A percentile compares a stretch with the other conserved stretches of the same genome.
Conservation (phyloP, 2,329 filamentous ascomycete species). For the Mycosphaerelloides madeirae region DNA sequence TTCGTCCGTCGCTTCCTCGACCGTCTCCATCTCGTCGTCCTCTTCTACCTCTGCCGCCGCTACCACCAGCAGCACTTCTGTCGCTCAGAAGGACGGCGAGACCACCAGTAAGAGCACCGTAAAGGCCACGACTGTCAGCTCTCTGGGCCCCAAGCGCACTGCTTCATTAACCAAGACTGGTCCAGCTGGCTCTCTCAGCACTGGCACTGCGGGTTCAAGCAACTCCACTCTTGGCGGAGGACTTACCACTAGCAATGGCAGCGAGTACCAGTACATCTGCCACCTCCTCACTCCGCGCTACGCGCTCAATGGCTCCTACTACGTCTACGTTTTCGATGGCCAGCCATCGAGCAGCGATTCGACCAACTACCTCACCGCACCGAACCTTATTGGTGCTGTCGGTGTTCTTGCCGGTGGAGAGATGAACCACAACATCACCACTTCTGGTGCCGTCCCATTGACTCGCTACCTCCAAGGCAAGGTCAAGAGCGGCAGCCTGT, state of each 20-base stretch:
- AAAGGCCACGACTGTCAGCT: no score
- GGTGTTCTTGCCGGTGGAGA: conserved; percentile 39
- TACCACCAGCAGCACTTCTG: background rate
- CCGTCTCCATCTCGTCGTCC: background rate
- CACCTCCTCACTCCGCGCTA: conserved; percentile 60
- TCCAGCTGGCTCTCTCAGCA: conserved; percentile 2
- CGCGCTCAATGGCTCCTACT: conserved; percentile 57
- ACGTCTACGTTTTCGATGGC: conserved; percentile 64
- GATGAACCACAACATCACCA: conserved; percentile 25
- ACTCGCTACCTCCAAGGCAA: conserved; percentile 38
- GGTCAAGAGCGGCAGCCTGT: conserved; percentile 30
- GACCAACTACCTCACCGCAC: conserved; percentile 47
- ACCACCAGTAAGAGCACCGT: background rate
- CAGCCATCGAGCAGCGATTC: conserved; percentile 39
- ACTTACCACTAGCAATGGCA: conserved; percentile 34
- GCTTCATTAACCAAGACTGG: background rate
- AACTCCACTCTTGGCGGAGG: conserved; percentile 8
- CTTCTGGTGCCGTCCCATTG: conserved; percentile 42
- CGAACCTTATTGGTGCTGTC: conserved; percentile 57
- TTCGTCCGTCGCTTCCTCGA: background rate
- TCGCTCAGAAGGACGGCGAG: background rate
- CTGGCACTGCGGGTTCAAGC: background rate
- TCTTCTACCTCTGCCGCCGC: background rate
- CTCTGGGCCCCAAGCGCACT: no score
- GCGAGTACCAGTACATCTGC: conserved; percentile 62